These are phyloP conservation scores for Byssochlamys sp. DNA, from an alignment of 2,329 filamentous ascomycete species.

Conservation along the genomic window DNA sequence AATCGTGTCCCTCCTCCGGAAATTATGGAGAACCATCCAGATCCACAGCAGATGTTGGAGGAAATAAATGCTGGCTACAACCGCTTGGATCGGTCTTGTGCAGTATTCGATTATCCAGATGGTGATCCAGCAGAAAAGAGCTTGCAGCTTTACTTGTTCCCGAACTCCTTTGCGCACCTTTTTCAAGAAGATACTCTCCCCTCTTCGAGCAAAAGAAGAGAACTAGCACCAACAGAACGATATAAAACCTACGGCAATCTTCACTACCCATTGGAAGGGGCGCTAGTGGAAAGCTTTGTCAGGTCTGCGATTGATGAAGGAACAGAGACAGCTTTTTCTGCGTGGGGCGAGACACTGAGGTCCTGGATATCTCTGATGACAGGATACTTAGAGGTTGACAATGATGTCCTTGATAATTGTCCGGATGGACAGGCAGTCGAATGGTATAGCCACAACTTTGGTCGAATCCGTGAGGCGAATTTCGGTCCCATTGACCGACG, in stretches of 20 bases:
- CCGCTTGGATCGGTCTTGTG: constrained; percentile 12
- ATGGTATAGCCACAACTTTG: constrained; percentile 21
- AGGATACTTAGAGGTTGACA: constrained; percentile 18
- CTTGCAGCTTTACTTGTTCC: constrained; percentile 9
- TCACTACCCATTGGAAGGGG: constrained; percentile 9
- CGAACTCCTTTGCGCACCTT: constrained; percentile 9
- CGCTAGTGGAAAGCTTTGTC: constrained; percentile 16
- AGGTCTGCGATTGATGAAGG: constrained; percentile 17
- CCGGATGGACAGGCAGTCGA: constrained; percentile 14
- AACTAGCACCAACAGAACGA: constrained; percentile 4
- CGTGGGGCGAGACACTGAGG: constrained; percentile 13
- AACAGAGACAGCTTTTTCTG: constrained; percentile 7
- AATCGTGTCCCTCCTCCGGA: constrained; percentile 7
- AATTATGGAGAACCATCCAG: no score
- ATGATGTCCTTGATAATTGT: constrained; percentile 17
- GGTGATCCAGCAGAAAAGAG: constrained; percentile 5
- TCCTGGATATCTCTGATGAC: constrained; percentile 17
- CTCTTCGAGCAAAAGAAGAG: not conserved
- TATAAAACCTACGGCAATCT: constrained; percentile 8
- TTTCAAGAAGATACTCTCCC: not conserved
- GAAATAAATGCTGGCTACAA: constrained; percentile 16
- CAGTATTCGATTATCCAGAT: constrained; percentile 15
- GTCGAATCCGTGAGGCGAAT: constrained; percentile 15
- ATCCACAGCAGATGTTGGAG: constrained; percentile 4
- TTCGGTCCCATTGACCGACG: constrained; percentile 13